A percentile compares a stretch with the other conserved stretches of the same genome.
phyloP scores from a whole-genome alignment of 306 rosid genomes.

The Medicago lupulina region DNA sequence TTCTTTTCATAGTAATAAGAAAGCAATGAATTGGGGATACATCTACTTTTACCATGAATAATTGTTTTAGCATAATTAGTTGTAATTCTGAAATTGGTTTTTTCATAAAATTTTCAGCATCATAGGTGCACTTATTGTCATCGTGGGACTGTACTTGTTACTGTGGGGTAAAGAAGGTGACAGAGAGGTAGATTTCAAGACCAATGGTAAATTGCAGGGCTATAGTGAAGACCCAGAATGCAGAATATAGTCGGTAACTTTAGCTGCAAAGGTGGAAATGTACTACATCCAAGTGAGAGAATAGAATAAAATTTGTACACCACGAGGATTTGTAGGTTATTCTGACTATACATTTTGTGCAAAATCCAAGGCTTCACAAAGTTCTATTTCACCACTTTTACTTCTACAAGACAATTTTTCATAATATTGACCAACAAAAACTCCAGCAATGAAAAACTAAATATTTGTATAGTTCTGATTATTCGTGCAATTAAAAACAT shows the following conservation, averaged over 20 bases:
- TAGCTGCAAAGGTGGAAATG: conserved; percentile 10
- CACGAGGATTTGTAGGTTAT: conserved; percentile 13
- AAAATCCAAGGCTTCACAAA: not conserved
- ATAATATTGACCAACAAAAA: not conserved
- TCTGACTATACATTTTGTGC: conserved; percentile 3
- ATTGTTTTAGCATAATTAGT: not conserved
- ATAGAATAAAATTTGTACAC: not conserved
- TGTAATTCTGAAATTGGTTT: not conserved
- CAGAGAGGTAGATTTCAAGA: conserved; percentile 42
- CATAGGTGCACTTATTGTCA: conserved; percentile 68
- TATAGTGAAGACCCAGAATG: conserved; percentile 39
- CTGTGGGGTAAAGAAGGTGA: conserved; percentile 86
- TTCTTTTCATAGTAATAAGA: not conserved
- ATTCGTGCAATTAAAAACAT: not conserved
- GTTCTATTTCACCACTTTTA: not conserved
- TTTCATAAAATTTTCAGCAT: conserved; percentile 44
- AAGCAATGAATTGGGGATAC: not conserved
- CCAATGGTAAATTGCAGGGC: conserved; percentile 39
- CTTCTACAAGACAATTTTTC: not conserved
- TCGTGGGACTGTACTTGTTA: conserved; percentile 70
- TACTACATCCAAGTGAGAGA: conserved; percentile 20
- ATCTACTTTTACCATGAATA: not conserved
- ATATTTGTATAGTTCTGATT: not conserved
- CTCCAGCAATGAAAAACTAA: not conserved
- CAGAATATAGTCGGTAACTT: conserved; percentile 24